Conservation (phyloP, 2,329 filamentous ascomycete genomes). For the Fusarium hainanense region DNA sequence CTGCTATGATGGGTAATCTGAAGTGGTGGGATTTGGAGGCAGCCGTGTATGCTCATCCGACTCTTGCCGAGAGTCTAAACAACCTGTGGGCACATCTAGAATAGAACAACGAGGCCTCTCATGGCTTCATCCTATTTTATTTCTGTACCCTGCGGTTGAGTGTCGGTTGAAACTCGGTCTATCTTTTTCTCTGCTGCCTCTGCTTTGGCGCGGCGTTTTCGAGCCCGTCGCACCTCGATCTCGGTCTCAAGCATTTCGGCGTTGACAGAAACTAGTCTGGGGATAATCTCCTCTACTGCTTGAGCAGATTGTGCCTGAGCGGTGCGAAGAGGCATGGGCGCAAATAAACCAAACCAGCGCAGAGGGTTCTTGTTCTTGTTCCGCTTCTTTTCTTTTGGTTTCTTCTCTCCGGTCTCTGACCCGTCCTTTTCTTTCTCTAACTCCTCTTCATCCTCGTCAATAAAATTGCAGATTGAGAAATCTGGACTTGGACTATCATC, state of each 20-base stretch:
- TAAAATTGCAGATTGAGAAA: conserved; percentile 34
- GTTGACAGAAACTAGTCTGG: conserved; percentile 66
- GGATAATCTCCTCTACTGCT: conserved; percentile 67
- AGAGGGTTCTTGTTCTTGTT: conserved; percentile 57
- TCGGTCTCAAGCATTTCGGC: conserved; percentile 73
- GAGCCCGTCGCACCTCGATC: conserved; percentile 72
- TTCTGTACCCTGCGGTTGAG: conserved; percentile 6
- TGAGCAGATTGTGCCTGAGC: conserved; percentile 70
- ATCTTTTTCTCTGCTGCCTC: conserved; percentile 51
- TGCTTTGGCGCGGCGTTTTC: conserved; percentile 65
- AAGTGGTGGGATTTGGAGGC: conserved; percentile 58
- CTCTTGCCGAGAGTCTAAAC: conserved; percentile 62
- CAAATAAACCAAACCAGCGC: conserved; percentile 66
- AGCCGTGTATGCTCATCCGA: conserved; percentile 63
- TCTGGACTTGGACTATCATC: conserved; percentile 22
- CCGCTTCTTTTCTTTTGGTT: conserved; percentile 26
- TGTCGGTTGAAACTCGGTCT: conserved; percentile 5
- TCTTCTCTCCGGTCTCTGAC: conserved; percentile 15
- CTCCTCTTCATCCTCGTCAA: conserved; percentile 15
- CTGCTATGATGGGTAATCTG: conserved; percentile 61
- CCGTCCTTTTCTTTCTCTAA: conserved; percentile 1
- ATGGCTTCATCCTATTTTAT: background rate
- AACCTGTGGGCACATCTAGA: conserved; percentile 60
- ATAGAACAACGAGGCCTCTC: conserved; percentile 46
- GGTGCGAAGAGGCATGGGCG: conserved; percentile 62